Conservation (phyloP, 2,329 filamentous ascomycete species). For the Polytolypa hystricis region DNA sequence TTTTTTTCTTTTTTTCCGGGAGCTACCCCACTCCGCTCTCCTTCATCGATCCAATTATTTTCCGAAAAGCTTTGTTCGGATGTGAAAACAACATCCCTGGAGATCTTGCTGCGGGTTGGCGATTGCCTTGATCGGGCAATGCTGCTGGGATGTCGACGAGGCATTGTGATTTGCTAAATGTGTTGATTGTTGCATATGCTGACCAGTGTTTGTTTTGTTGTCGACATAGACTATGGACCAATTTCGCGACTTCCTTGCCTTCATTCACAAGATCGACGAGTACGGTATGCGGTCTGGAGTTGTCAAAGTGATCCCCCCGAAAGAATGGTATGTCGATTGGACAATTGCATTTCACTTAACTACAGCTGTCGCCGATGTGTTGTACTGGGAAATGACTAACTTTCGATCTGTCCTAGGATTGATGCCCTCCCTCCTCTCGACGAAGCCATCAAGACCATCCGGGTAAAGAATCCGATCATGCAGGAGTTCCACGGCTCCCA, state of each 20-base stretch:
- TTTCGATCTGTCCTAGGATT: conserved; percentile 34
- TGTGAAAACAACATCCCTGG: too few relatives aligned
- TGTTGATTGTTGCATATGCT: too few relatives aligned
- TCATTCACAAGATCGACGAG: conserved; percentile 78
- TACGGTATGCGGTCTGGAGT: conserved; percentile 98
- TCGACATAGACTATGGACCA: conserved; percentile 75
- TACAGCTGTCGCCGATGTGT: background rate
- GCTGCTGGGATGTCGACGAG: too few relatives aligned
- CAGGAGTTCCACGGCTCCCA: conserved; percentile 96
- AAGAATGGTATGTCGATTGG: conserved; percentile 64
- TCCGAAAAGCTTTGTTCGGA: too few relatives aligned
- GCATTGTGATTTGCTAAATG: too few relatives aligned
- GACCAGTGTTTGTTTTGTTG: too few relatives aligned
- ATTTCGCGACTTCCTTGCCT: conserved; percentile 86
- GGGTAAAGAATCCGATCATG: conserved; percentile 92
- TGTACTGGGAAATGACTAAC: background rate
- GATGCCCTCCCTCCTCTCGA: conserved; percentile 66
- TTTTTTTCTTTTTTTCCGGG: conserved; percentile 5
- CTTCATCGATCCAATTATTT: too few relatives aligned
- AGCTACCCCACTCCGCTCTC: too few relatives aligned
- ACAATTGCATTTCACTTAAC: background rate
- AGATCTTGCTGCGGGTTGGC: too few relatives aligned
- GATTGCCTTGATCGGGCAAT: too few relatives aligned
- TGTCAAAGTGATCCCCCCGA: conserved; percentile 85
- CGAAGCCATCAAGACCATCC: conserved; percentile 79